Percentiles rank a stretch among this genome's conserved stretches.
Evolutionary conservation across 495 filamentous ascomycete genomes (phyloP).

Genomic region (Rostrohypoxylon terebratum): DNA sequence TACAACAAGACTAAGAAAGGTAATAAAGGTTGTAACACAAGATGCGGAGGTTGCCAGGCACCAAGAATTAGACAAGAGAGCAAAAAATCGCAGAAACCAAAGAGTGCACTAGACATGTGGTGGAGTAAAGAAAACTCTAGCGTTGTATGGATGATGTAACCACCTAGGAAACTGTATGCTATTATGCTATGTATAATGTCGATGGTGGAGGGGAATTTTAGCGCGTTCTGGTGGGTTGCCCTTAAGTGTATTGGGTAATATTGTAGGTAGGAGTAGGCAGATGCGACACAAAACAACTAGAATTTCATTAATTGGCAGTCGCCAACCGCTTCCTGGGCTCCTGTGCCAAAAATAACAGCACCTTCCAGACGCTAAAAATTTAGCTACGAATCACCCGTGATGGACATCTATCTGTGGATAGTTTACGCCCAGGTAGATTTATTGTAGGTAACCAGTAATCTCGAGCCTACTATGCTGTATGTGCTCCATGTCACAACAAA

Average conservation of each 20-base stretch:
- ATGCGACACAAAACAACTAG: conserved; percentile 1
- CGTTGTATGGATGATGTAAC: conserved; percentile 23
- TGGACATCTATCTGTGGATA: no score
- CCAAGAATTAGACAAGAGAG: not conserved
- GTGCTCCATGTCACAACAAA: no score
- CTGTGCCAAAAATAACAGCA: not conserved
- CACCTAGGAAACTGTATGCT: not conserved
- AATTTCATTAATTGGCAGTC: not conserved
- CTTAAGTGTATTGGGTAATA: not conserved
- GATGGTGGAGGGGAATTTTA: not conserved
- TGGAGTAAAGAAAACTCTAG: conserved; percentile 11
- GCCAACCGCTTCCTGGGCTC: not conserved
- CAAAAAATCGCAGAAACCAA: conserved; percentile 5
- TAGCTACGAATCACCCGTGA: no score
- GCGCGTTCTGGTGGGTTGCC: not conserved
- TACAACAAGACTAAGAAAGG: not conserved
- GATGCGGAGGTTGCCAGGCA: not conserved
- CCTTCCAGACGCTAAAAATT: not conserved
- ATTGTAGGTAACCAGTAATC: not conserved
- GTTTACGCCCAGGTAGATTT: not conserved
- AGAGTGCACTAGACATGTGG: not conserved
- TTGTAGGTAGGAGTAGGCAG: not conserved
- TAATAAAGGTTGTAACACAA: not conserved
- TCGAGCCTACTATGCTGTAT: not conserved
- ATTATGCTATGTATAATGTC: no score